A percentile compares a stretch with the other conserved stretches of the same genome.
These are phyloP conservation scores for Fistulinella prunicolor DNA, from an alignment of 768 basidiomycete genomes.

Conservation along the genomic window DNA sequence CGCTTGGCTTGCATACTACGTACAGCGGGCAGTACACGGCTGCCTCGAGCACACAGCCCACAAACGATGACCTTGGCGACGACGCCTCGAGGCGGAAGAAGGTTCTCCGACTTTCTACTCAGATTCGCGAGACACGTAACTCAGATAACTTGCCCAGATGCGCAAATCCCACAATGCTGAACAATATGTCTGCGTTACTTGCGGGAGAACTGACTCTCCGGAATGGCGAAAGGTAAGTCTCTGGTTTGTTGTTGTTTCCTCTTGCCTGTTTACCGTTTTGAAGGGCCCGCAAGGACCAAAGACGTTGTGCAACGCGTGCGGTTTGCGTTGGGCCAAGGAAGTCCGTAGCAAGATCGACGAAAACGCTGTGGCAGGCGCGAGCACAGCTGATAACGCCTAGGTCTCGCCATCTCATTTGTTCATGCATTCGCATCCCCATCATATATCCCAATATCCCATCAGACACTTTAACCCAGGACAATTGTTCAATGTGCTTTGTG, in stretches of 20 bases:
- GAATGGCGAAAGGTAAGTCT: slow-evolving; percentile 86
- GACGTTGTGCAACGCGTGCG: slow-evolving; percentile 97
- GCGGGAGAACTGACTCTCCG: slow-evolving; percentile 93
- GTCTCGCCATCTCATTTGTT: background rate
- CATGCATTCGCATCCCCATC: background rate
- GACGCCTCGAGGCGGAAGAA: slow-evolving; percentile 62
- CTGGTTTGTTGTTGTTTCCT: background rate
- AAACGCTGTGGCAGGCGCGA: slow-evolving; percentile 24
- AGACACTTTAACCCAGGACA: slow-evolving; percentile 3
- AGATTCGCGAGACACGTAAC: background rate
- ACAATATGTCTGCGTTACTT: slow-evolving; percentile 86
- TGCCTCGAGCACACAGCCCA: slow-evolving; percentile 10
- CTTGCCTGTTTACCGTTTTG: slow-evolving; percentile 16
- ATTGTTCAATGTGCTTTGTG: background rate
- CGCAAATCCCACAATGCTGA: slow-evolving; percentile 48
- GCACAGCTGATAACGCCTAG: slow-evolving; percentile 19
- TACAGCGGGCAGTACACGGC: slow-evolving; percentile 18
- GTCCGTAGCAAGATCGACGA: slow-evolving; percentile 44
- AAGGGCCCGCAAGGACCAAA: slow-evolving; percentile 94
- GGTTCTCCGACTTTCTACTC: slow-evolving; percentile 33
- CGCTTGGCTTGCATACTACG: slow-evolving; percentile 13
- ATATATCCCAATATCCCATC: slow-evolving; percentile 5
- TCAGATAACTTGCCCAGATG: slow-evolving; percentile 14
- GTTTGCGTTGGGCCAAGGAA: slow-evolving; percentile 88
- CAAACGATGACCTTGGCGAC: slow-evolving; percentile 45